Evolutionary conservation across 345 rosid species (phyloP), one percentile per base, ranked within the genome.

Genomic region (Eucalyptus erythrocorys): DNA sequence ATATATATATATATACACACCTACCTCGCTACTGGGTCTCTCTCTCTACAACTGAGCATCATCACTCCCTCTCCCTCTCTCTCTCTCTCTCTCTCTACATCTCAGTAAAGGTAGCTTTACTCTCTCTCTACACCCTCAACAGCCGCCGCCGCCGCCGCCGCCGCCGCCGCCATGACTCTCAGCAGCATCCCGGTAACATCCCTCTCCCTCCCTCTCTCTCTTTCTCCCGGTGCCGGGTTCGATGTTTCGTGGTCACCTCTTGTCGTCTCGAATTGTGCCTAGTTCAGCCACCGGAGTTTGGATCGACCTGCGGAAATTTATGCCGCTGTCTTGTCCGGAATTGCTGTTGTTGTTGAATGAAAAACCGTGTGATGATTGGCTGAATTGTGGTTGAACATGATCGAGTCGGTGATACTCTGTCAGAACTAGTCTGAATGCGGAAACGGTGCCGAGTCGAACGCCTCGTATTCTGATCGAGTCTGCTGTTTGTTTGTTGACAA

Each of bases 121-220:
- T 34, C 81, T 71, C 26, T 22, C 43, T 37, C 81, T 34, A 21
- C 26, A 51, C 26, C 80, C 13, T 37, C 80, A 16, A 53, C 51
- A 6, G 5, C 21, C 32, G 80, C 22, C 89, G 45, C 66, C 34
- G 8, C 42, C 79, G 37, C 76, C 79, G 37, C 76, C 76, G 59
- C 71, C 88, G 37, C 30, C 43, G 82, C 26, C 89, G 48, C 81
- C 49, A 93, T 93, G 94, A 88, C 94, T 87, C 88, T 91, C 87
- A 81, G 91, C 64, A 88, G 91, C 59, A 80, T 86, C 47, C 89
- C 91, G 93, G 94, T 93, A 91, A 79, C 21, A 10, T 53, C 51
- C 49, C 84, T 76, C 76, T 34, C 81, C 6, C 43, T 4, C 80
- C 3, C 43, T 34, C 76, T 4, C 79, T n/a, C 40, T n/a, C 79